Base-by-base conservation (phyloP, 2,329 filamentous ascomycete genomes). In the Neodidymelliopsis sp. region DNA sequence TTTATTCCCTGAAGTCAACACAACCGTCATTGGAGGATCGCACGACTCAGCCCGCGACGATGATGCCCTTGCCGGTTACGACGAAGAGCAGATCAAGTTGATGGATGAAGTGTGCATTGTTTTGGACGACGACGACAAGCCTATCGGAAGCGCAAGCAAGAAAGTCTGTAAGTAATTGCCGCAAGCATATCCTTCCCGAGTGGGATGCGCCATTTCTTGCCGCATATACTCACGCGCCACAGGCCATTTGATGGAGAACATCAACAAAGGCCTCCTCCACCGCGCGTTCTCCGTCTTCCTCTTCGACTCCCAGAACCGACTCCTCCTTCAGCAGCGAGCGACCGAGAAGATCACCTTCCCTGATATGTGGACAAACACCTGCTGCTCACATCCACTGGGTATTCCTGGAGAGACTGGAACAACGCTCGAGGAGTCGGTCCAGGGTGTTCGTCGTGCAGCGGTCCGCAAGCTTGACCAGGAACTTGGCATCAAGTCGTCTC, bases 41-140 rank as follows among this genome's bases (percentile, higher is more conserved):
- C 88, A 75, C 85, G 65, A 85, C 53, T 84, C 80, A 35, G 70
- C 70, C 49, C 69, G 71, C n/a, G 63, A 69, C 68, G 86, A 87
- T 63, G 77, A 77, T 56, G 90, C 91, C 49, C 82, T 97, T 33
- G 88, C 88, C 47, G 94, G 93, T 40, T 95, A 97, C 78, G 92
- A 97, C 79, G 93, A 90, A 73, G 93, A 97, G 80, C 94, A 99
- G 79, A 96, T 97, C 67, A 87, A 93, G 39, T 78, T 99, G 66
- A 99, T 99, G 94, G 93, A 99, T 68, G 94, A 97, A 79, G 89
- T 97, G 38, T 99, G 94, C 82, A 97, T 99, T 72, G 94, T 99
- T 13, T 79, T 95, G 35, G 93, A 97, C 74, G 86, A 96, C 66
- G 84, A 97, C 66, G 94, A 97, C 74, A 80, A 85, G 65, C 92